phyloP scores from a whole-genome alignment of 129 eudicot genomes.

The Tanacetum coccineum region DNA sequence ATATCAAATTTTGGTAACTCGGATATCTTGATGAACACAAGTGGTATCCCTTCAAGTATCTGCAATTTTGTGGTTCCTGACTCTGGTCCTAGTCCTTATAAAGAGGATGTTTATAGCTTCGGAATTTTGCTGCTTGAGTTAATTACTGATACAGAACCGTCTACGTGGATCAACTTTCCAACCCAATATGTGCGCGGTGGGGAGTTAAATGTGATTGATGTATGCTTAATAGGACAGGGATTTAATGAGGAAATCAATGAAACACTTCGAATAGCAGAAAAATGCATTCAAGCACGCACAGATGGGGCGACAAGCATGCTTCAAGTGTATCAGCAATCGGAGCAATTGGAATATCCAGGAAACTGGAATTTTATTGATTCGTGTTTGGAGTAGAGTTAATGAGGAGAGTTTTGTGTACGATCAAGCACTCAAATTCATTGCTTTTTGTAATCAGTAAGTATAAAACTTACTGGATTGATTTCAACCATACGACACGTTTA shows the following conservation, averaged over 20 bases:
- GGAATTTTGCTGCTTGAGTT: slow-evolving; percentile 78
- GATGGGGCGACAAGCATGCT: slow-evolving; percentile 24
- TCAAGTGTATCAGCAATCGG: slow-evolving; percentile 26
- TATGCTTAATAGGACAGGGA: slow-evolving; percentile 16
- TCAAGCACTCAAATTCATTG: no score
- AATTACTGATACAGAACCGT: slow-evolving; percentile 39
- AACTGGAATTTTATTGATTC: slow-evolving; percentile 11
- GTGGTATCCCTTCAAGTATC: slow-evolving; percentile 22
- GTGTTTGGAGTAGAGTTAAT: no score
- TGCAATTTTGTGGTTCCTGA: slow-evolving; percentile 22
- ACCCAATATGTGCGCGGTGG: background rate
- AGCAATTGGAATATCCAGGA: slow-evolving; percentile 27
- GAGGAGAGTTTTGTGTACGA: no score
- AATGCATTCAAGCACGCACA: slow-evolving; percentile 15
- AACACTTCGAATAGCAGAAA: slow-evolving; percentile 17
- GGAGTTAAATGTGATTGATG: slow-evolving; percentile 7
- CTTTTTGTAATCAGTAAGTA: no score
- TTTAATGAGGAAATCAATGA: slow-evolving; percentile 26
- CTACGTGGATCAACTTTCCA: background rate
- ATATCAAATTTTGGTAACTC: slow-evolving; percentile 52
- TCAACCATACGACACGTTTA: no score
- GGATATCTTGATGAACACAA: slow-evolving; percentile 36
- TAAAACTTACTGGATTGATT: no score
- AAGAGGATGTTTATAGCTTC: slow-evolving; percentile 73
- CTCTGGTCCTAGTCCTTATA: slow-evolving; percentile 45